Percentiles rank a stretch among this genome's conserved stretches.
Evolutionary conservation across 306 rosid species (phyloP).

Genomic region (Cucumis hystrix): DNA sequence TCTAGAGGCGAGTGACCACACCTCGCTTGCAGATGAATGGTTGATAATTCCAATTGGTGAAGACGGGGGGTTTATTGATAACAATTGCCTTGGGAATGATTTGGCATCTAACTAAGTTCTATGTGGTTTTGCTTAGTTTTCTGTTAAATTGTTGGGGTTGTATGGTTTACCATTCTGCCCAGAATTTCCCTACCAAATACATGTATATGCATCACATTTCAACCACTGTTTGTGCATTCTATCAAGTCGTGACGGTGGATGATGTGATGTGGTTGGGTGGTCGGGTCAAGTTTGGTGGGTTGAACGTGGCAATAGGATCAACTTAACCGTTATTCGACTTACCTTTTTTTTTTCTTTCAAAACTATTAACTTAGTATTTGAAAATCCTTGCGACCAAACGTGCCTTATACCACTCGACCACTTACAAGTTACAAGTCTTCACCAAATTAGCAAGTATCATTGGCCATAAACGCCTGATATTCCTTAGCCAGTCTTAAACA

Average conservation of each 20-base stretch:
- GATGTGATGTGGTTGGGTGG: background rate
- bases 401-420: no score
- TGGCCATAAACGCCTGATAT: no score
- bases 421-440: no score
- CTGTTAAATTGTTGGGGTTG: background rate
- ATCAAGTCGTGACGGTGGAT: background rate
- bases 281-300: background rate
- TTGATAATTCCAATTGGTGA: conserved; percentile 21
- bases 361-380: background rate
- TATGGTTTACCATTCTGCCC: background rate
- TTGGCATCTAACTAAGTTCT: background rate
- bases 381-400: no score
- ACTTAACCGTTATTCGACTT: background rate
- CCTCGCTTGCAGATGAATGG: conserved; percentile 37
- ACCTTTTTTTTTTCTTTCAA: background rate
- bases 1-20: conserved; percentile 15
- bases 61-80: background rate
- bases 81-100: conserved; percentile 1
- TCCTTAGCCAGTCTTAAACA: no score
- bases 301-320: background rate
- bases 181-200: background rate
- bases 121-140: background rate
- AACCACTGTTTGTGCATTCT: background rate
- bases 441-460: no score
- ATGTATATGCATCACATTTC: background rate